Conservation (phyloP, 164 flowering plant genomes). For the Platanus orientalis region DNA sequence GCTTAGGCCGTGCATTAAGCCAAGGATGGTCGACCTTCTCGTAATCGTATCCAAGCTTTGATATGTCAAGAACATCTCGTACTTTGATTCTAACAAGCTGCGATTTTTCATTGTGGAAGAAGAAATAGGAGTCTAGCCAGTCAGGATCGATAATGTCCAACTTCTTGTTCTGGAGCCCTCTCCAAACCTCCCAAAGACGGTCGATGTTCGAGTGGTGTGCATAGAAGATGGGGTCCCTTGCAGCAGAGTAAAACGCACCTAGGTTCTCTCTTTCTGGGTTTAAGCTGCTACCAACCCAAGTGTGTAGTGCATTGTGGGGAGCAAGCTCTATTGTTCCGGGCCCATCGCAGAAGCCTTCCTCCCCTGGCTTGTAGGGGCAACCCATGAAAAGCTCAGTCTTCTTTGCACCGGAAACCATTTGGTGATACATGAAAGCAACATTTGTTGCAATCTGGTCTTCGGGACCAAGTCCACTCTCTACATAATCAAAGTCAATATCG, state of each 20-base stretch:
- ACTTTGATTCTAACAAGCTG: conserved; percentile 21
- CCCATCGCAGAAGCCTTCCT: conserved; percentile 20
- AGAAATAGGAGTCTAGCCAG: conserved; percentile 26
- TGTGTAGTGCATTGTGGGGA: conserved; percentile 26
- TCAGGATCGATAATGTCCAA: conserved; percentile 17
- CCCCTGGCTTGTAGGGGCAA: conserved; percentile 15
- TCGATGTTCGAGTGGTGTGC: too few relatives aligned
- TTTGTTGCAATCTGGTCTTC: conserved; percentile 15
- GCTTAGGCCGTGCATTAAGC: conserved; percentile 28
- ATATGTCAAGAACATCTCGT: conserved; percentile 17
- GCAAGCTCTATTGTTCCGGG: conserved; percentile 29
- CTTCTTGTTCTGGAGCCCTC: conserved; percentile 1
- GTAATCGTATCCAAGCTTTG: conserved; percentile 22
- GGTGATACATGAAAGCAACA: conserved; percentile 24
- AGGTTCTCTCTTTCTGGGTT: conserved; percentile 25
- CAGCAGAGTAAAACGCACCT: conserved; percentile 29
- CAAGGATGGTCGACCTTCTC: conserved; percentile 16
- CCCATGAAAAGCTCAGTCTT: conserved; percentile 29
- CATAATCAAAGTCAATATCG: conserved; percentile 15
- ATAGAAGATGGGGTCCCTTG: conserved; percentile 28
- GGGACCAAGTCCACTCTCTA: conserved; percentile 9
- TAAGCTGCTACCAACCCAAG: conserved; percentile 22
- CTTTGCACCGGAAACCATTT: conserved; percentile 33
- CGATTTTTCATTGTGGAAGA: conserved; percentile 23
- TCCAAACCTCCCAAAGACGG: too few relatives aligned